phyloP scores from a whole-genome alignment of 1,139 yeast species.

The Geotrichum carabidarum region DNA sequence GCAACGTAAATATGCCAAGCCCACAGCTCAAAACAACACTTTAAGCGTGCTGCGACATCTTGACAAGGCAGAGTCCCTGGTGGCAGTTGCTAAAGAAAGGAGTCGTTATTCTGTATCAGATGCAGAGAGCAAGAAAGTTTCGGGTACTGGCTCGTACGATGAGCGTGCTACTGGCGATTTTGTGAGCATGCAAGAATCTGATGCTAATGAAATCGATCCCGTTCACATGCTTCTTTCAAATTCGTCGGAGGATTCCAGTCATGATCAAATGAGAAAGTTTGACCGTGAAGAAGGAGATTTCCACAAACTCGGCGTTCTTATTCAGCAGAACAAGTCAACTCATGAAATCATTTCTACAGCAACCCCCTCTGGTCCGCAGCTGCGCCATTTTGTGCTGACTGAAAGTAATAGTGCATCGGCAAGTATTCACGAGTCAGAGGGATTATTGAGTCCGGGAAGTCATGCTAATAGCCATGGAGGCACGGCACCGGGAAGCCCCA shows the following conservation, averaged over 20 bases:
- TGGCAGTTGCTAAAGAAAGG: background rate
- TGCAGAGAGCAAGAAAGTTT: background rate
- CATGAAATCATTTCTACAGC: background rate
- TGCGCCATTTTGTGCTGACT: background rate
- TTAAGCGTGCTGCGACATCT: background rate
- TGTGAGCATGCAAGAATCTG: background rate
- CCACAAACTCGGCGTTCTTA: conserved; percentile 63
- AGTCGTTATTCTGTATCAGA: background rate
- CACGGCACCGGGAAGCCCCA: background rate
- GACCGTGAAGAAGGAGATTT: conserved; percentile 91
- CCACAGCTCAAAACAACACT: background rate
- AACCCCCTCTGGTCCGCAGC: conserved; percentile 1
- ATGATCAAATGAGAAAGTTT: conserved; percentile 47
- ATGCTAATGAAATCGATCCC: conserved; percentile 10
- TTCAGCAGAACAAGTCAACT: conserved; percentile 15
- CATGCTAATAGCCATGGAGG: background rate
- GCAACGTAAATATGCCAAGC: background rate
- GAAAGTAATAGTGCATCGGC: background rate
- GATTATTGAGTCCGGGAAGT: background rate
- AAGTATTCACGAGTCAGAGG: background rate
- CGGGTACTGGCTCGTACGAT: background rate
- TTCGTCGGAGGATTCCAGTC: conserved; percentile 22
- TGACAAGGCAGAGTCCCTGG: background rate
- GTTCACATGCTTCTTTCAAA: background rate
- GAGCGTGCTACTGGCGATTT: background rate